A percentile compares a stretch with the other conserved stretches of the same genome.
Conservation (phyloP, 2,329 filamentous ascomycete species). For the Biscogniauxia marginata region DNA sequence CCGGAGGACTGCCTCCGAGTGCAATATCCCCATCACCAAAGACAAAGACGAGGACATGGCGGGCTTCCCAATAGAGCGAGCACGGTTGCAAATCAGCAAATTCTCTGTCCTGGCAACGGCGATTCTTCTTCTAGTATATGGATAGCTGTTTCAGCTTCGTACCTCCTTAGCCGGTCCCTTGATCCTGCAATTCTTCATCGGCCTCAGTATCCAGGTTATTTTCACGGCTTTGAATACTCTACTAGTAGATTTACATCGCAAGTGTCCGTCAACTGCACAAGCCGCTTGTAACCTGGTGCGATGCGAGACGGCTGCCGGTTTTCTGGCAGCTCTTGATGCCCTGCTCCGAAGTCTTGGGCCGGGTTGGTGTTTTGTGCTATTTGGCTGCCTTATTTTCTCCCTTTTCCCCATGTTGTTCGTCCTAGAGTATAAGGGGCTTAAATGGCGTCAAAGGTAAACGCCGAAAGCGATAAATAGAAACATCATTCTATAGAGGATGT, state of each 20-base stretch:
- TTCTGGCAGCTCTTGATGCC: neutral
- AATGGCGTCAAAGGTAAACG: neutral
- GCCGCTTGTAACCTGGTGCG: neutral
- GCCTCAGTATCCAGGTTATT: neutral
- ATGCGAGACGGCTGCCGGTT: neutral
- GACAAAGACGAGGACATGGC: slow-evolving; percentile 1
- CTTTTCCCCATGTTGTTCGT: neutral
- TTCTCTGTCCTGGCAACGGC: slow-evolving; percentile 3
- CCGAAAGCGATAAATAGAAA: neutral
- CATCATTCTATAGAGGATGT: neutral
- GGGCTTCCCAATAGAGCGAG: slow-evolving; percentile 10
- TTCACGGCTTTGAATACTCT: neutral
- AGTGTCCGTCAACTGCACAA: neutral
- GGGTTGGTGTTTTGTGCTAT: neutral
- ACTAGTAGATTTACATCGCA: neutral
- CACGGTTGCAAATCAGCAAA: slow-evolving; percentile 5
- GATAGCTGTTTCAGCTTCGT: slow-evolving; percentile 7
- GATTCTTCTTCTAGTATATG: slow-evolving; percentile 10
- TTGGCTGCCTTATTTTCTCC: neutral
- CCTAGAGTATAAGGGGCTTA: neutral
- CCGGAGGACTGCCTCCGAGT: neutral
- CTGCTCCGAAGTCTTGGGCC: neutral
- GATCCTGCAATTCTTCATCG: neutral
- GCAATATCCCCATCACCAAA: neutral
- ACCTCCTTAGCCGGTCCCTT: slow-evolving; percentile 3